Evolutionary conservation across 371 early-diverging fungal genomes (phyloP).

Genomic region (Apophysomyces sp.): DNA sequence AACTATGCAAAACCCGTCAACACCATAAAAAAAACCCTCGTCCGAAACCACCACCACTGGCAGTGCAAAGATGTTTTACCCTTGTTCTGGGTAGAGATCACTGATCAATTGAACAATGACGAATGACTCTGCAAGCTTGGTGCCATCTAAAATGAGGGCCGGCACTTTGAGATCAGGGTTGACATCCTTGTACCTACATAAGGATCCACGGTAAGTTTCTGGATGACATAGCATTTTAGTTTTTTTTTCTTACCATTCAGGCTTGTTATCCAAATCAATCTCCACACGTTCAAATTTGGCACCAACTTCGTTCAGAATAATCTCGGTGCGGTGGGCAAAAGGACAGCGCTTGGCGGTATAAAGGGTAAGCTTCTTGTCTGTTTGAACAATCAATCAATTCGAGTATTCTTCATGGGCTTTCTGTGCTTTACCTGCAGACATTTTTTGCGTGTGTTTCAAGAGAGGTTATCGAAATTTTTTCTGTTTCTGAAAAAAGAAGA

Average conservation of each 20-base stretch:
- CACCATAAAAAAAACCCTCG: too few species aligned
- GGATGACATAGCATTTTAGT: not conserved
- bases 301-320: conserved; percentile 54
- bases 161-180: conserved; percentile 58
- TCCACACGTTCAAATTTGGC: conserved; percentile 46
- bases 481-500: too few species aligned
- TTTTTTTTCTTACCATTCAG: conserved; percentile 43
- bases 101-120: conserved; percentile 51
- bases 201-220: not conserved
- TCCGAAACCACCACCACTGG: too few species aligned
- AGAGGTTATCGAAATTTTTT: too few species aligned
- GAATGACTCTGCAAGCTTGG: conserved; percentile 49
- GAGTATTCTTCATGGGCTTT: too few species aligned
- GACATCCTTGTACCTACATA: conserved; percentile 42
- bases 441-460: too few species aligned
- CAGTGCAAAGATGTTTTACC: conserved; percentile 28
- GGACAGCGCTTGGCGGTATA: conserved; percentile 57
- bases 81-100: conserved; percentile 47
- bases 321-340: conserved; percentile 61
- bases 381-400: too few species aligned
- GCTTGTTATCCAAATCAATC: conserved; percentile 65
- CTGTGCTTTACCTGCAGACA: too few species aligned
- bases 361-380: conserved; percentile 45
- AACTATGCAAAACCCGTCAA: too few species aligned
- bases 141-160: conserved; percentile 35